These are phyloP conservation scores for Eucalyptus shirleyi DNA, from an alignment of 345 rosid species.

Conservation along the genomic window DNA sequence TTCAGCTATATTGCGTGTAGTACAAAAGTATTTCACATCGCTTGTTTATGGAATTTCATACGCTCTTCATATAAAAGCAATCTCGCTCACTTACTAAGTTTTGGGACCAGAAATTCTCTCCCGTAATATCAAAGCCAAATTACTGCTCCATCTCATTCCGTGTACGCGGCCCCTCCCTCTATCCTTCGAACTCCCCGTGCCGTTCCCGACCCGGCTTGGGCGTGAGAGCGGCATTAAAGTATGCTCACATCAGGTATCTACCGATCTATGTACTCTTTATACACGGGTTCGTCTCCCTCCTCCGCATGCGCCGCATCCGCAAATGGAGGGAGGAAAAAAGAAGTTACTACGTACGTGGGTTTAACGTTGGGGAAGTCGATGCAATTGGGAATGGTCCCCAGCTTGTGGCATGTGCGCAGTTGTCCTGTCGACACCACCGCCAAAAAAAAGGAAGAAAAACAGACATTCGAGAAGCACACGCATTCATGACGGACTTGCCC, in stretches of 20 bases:
- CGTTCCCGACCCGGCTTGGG: neutral
- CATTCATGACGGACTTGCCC: neutral
- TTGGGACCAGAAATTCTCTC: neutral
- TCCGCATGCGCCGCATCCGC: neutral
- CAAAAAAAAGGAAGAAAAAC: neutral
- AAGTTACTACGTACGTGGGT: neutral
- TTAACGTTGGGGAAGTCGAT: neutral
- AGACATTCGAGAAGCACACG: neutral
- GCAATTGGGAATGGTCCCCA: neutral
- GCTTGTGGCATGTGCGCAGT: neutral
- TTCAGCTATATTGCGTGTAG: neutral
- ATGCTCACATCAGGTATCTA: neutral
- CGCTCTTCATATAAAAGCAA: neutral
- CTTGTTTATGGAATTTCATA: too few relatives aligned
- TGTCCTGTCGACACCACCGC: neutral
- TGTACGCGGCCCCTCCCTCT: neutral
- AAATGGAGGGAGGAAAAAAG: neutral
- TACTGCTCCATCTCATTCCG: neutral
- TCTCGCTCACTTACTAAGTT: neutral
- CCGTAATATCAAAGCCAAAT: too few relatives aligned
- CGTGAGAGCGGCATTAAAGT: neutral
- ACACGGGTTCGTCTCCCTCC: neutral
- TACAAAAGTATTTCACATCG: neutral
- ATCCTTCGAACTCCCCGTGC: neutral
- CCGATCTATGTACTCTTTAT: rapidly evolving